Percentiles rank a stretch among this genome's conserved stretches.
Evolutionary conservation across 495 filamentous ascomycete genomes (phyloP).

Genomic region (Penicillium turbatum): DNA sequence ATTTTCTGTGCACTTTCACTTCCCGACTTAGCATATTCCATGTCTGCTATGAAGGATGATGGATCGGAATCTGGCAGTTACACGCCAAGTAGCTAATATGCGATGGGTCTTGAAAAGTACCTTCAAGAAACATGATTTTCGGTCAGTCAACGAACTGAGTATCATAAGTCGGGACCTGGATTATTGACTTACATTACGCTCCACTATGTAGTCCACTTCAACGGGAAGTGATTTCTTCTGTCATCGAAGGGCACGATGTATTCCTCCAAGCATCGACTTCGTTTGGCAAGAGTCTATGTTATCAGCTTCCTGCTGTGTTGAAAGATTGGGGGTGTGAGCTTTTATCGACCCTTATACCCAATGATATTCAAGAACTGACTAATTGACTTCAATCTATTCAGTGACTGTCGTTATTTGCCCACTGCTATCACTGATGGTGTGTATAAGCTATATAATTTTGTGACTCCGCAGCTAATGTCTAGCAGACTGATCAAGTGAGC

Average conservation of each 20-base stretch:
- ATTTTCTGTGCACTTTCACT: not conserved
- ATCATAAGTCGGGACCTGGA: not conserved
- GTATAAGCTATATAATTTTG: constrained; percentile 1
- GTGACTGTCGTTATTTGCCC: constrained; percentile 92
- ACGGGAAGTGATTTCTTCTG: constrained; percentile 77
- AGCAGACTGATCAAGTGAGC: constrained; percentile 83
- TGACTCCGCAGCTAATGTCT: not conserved
- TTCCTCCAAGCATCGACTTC: constrained; percentile 96
- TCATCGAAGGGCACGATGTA: constrained; percentile 81
- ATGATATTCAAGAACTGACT: not conserved
- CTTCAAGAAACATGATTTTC: constrained; percentile 71
- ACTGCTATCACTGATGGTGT: constrained; percentile 83
- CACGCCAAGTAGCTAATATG: constrained; percentile 55
- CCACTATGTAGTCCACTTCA: constrained; percentile 63
- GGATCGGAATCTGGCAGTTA: not conserved
- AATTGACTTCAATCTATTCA: constrained; percentile 23
- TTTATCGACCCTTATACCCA: not conserved
- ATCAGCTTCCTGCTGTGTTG: constrained; percentile 85
- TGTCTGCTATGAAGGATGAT: constrained; percentile 1
- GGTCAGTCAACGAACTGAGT: constrained; percentile 43
- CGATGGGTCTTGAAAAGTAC: constrained; percentile 81
- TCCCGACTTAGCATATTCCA: not conserved
- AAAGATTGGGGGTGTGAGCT: constrained; percentile 68
- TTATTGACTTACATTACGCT: constrained; percentile 10
- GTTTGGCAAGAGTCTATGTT: constrained; percentile 93